Conservation (phyloP, 352 stramenopile species). For the Aphanomyces invadans region DNA sequence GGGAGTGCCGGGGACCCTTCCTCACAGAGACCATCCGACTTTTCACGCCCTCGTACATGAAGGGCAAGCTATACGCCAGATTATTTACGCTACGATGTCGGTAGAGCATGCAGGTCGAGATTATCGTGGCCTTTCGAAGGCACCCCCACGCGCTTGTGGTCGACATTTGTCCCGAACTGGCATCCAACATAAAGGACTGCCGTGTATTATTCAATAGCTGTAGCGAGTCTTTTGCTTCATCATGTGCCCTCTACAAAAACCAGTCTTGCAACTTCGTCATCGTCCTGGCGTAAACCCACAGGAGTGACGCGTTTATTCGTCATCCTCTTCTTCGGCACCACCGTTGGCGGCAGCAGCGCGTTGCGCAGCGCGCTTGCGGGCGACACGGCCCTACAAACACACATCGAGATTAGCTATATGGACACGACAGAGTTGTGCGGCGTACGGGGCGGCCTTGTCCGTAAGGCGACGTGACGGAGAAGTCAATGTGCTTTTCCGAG, state of each 20-base stretch:
- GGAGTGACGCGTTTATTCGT: constrained; percentile 62
- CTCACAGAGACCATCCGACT: too few relatives aligned
- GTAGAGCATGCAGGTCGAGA: not conserved
- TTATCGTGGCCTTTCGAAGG: too few relatives aligned
- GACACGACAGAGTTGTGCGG: not conserved
- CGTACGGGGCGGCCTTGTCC: constrained; percentile 90
- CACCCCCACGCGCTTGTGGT: too few relatives aligned
- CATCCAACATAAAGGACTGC: constrained; percentile 2
- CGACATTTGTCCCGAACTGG: not conserved
- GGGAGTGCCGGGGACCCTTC: too few relatives aligned
- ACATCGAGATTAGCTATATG: too few relatives aligned
- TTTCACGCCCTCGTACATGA: too few relatives aligned
- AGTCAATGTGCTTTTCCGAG: constrained; percentile 99
- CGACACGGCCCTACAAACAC: constrained; percentile 84
- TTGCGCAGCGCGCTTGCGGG: constrained; percentile 89
- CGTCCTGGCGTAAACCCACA: too few relatives aligned
- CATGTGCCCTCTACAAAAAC: constrained; percentile 25
- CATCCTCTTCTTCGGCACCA: constrained; percentile 59
- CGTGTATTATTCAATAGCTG: constrained; percentile 3
- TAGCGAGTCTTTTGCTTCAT: constrained; percentile 10
- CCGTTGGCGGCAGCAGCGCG: constrained; percentile 87
- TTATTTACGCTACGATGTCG: too few relatives aligned
- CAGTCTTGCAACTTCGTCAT: too few relatives aligned
- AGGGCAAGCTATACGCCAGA: too few relatives aligned
- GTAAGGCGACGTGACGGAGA: constrained; percentile 96